Base-by-base conservation (phyloP, 306 rosid species). In the Prunus persica region DNA sequence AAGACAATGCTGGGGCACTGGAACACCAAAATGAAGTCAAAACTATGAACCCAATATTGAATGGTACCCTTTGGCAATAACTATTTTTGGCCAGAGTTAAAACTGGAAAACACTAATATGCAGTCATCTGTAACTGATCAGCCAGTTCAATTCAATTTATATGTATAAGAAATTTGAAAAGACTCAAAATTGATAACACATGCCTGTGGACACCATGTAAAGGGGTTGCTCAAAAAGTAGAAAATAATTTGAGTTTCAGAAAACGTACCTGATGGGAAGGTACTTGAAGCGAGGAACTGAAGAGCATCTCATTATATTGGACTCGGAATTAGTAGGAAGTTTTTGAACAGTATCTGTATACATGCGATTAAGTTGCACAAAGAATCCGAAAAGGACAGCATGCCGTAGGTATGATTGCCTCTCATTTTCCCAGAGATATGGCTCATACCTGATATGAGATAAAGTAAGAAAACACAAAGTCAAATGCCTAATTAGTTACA, bases 381-480 rank as follows among this genome's bases (percentile, higher is more conserved):
- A 95, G 85, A 95, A 95, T 83, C 99, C 99, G 73, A 95, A 95
- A 38, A 95, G 97, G 74, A 95, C 96, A 66, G 98, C 97, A 86
- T 95, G 97, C 7, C 98, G 91, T 69, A 89, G 91, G 87, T 95
- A 92, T 27, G 99, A 79, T 68, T 95, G 99, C 81, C 83, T 89
- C 81, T 89, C 99, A 91, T 92, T 95, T 86, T 91, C 99, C 98
- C 99, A 92, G 81, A 95, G 96, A 89, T 92, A 95, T 30, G 97
- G 96, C 67, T 92, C 97, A 62, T 90, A 95, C 92, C 99, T 95
- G 55, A 24, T 65, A 81, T 22, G 76, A 57, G 72, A 69, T 14
- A 56, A 77, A 27, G 60, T 2, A 65, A 11, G 72, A 25, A 65
- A 80, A 34, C 82, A 80, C n/a, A 61, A 61, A 25, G 41, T 61